Percentiles rank a stretch among this genome's conserved stretches.
Evolutionary conservation across 2,329 filamentous ascomycete genomes (phyloP).

Genomic region (Alternaria arborescens): DNA sequence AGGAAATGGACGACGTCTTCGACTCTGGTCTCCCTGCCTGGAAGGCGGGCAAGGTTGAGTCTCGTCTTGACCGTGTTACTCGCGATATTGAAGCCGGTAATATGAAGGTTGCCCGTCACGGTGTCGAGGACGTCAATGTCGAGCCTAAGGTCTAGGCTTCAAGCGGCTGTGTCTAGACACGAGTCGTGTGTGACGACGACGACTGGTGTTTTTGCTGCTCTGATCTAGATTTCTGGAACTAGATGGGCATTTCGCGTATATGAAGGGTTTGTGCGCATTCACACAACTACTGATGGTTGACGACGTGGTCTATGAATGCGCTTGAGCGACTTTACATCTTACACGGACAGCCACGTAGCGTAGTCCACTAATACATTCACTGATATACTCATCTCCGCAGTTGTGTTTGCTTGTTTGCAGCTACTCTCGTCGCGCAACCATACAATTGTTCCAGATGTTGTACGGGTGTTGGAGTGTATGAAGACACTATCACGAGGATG

Average conservation of each 20-base stretch:
- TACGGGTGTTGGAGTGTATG: no score
- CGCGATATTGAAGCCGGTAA: conserved; percentile 50
- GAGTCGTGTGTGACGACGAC: background rate
- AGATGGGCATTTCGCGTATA: background rate
- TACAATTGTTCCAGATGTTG: background rate
- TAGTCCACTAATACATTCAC: conserved; percentile 10
- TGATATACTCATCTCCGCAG: background rate
- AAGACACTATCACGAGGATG: no score
- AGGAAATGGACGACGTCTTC: conserved; percentile 54
- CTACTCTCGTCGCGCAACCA: background rate
- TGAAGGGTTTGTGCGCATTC: background rate
- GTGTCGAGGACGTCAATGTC: conserved; percentile 23
- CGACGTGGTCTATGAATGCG: background rate
- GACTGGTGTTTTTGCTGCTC: background rate
- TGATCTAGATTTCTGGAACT: background rate
- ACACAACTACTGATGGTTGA: background rate
- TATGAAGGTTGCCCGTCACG: conserved; percentile 34
- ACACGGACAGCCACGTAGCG: conserved; percentile 3
- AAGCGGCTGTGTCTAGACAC: background rate
- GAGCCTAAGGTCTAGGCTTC: conserved; percentile 34
- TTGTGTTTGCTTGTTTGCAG: background rate
- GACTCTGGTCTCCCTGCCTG: conserved; percentile 49
- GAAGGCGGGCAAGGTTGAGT: conserved; percentile 40
- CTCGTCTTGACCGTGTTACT: conserved; percentile 46
- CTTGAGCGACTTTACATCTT: background rate